Evolutionary conservation across 495 filamentous ascomycete genomes (phyloP), one percentile per base, ranked within the genome.

Genomic region (Penicillium ochrochloron): DNA sequence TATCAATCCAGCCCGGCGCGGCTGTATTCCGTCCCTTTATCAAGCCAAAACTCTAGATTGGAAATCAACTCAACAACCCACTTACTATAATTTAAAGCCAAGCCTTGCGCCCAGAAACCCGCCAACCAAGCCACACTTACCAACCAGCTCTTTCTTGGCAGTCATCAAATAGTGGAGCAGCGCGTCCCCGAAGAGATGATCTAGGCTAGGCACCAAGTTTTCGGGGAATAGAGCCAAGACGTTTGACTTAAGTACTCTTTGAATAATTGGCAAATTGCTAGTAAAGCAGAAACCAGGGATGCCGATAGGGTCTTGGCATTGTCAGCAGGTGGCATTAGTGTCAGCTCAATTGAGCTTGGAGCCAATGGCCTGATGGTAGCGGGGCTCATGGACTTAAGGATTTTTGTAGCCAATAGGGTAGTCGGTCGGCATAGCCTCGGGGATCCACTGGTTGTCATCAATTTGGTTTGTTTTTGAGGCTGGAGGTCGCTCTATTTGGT

Each of bases 301-400:
- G 31, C 31, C 31, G n/a, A 56, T 3, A 37, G 19, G 25, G 21
- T 33, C 53, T 56, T 31, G 53, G n/a, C 27, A 37, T 34, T 29
- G 53, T 56, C 53, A 56, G 53, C 53, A 10, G 21, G 15, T 56
- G 31, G 53, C 53, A 56, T 56, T 56, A 56, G 53, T 37, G 53
- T 56, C 53, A 37, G 29, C 53, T 56, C 33, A 34, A 37, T 27
- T 56, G 11, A 6, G 12, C n/a, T 9, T 14, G 10, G 17, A 8
- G 19, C 53, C 53, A 56, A 34, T 31, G 25, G 25, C 25, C 1
- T 27, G 1, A 27, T 27, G 1, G 17, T 34, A 56, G 19, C 3
- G 29, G 53, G 11, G 11, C 12, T 56, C 3, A 37, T 35, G 53
- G 53, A 56, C 17, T 56, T 56, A 56, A 56, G 53, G n/a, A 15